Evolutionary conservation across 495 filamentous ascomycete genomes (phyloP).

Genomic region (Talaromyces proteolyticus): DNA sequence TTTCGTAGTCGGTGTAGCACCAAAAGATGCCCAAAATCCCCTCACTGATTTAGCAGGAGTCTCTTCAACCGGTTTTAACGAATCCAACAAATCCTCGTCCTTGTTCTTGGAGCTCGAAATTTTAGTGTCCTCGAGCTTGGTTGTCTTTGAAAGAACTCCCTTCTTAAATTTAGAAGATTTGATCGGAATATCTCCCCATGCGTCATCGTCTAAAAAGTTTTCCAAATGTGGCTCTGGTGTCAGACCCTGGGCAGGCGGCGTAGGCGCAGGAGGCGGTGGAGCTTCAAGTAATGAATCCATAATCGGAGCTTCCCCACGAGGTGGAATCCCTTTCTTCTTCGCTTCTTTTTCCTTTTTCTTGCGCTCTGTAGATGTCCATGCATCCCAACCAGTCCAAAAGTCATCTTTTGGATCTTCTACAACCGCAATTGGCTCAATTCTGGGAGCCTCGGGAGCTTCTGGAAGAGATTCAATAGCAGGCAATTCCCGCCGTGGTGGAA

Average conservation of each 20-base stretch:
- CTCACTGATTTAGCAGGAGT: constrained; percentile 27
- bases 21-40: constrained; percentile 43
- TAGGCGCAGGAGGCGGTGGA: constrained; percentile 45
- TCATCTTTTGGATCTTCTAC: constrained; percentile 9
- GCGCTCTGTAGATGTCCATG: constrained; percentile 8
- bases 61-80: constrained; percentile 25
- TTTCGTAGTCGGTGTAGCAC: constrained; percentile 26
- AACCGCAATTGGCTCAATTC: constrained; percentile 1
- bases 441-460: constrained; percentile 5
- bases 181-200: constrained; percentile 32
- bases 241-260: constrained; percentile 42
- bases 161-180: constrained; percentile 34
- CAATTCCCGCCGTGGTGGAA: constrained; percentile 12
- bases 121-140: constrained; percentile 8
- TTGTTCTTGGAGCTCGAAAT: too few species aligned
- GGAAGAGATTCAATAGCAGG: constrained; percentile 4
- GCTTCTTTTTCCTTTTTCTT: constrained; percentile 15
- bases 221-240: constrained; percentile 36
- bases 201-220: constrained; percentile 20
- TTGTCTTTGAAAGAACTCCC: constrained; percentile 8
- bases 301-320: not conserved
- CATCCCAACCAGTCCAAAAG: not conserved
- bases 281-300: constrained; percentile 21
- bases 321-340: constrained; percentile 11
- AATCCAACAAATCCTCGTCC: too few species aligned